Conservation (phyloP, 495 filamentous ascomycete genomes). For the Mytilinidion resinicola region DNA sequence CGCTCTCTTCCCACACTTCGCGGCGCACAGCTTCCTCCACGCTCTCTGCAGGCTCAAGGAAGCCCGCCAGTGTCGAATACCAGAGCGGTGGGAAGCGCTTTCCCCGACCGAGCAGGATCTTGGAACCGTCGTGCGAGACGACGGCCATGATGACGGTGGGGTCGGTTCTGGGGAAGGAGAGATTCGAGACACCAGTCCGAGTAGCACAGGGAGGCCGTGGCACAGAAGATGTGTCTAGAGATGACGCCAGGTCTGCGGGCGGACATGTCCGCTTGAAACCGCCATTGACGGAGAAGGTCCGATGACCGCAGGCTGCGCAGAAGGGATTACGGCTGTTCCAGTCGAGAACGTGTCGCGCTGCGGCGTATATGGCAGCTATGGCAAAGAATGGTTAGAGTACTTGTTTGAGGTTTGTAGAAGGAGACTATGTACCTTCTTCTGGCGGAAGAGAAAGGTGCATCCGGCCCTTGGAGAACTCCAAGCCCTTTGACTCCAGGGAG, state of each 20-base stretch:
- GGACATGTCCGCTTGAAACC: conserved; percentile 91
- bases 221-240: conserved; percentile 35
- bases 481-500: conserved; percentile 51
- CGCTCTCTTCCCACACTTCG: conserved; percentile 94
- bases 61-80: conserved; percentile 89
- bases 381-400: conserved; percentile 6
- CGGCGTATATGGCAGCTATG: conserved; percentile 85
- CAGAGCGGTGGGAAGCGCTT: conserved; percentile 76
- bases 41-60: conserved; percentile 89
- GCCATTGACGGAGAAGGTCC: conserved; percentile 77
- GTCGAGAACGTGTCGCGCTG: conserved; percentile 80
- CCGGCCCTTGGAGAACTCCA: conserved; percentile 54
- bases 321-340: conserved; percentile 94
- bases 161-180: conserved; percentile 89
- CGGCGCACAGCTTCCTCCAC: conserved; percentile 92
- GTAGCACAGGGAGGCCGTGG: conserved; percentile 61
- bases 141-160: conserved; percentile 94
- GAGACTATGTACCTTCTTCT: conserved; percentile 48
- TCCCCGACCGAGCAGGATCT: conserved; percentile 76
- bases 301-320: conserved; percentile 80
- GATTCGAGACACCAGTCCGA: conserved; percentile 67
- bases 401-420: not conserved
- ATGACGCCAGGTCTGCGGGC: conserved; percentile 56
- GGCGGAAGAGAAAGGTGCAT: conserved; percentile 53
- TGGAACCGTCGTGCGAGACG: conserved; percentile 63